Conservation (phyloP, 306 rosid genomes). For the Trifolium subterraneum region DNA sequence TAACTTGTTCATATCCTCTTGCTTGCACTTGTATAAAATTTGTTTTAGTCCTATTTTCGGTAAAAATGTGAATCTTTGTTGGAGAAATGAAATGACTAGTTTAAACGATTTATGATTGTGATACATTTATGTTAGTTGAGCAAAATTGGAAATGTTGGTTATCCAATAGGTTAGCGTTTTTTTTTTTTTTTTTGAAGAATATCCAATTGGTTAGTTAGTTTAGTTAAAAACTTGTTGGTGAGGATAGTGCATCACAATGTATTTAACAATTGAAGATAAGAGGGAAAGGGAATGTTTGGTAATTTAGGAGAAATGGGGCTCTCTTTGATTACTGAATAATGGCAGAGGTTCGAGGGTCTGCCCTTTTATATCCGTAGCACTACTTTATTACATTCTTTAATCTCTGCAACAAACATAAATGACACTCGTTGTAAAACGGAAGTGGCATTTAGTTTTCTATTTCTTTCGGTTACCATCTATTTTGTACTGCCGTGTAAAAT, state of each 20-base stretch:
- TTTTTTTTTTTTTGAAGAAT: too few relatives aligned
- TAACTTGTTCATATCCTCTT: slow-evolving; percentile 1
- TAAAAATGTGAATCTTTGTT: slow-evolving; percentile 11
- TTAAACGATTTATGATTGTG: not conserved
- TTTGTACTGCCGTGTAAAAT: not conserved
- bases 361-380: not conserved
- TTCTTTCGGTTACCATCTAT: not conserved
- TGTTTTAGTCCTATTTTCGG: not conserved
- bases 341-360: not conserved
- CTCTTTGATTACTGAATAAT: not conserved
- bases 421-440: too few relatives aligned
- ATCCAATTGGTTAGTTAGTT: not conserved
- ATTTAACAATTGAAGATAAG: not conserved
- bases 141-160: not conserved
- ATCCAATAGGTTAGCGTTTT: not conserved
- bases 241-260: not conserved
- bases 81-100: not conserved
- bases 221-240: not conserved
- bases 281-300: not conserved
- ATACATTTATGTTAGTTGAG: not conserved
- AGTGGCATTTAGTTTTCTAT: not conserved
- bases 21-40: not conserved
- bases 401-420: too few relatives aligned
- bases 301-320: too few relatives aligned
- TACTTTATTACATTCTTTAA: too few relatives aligned